These are phyloP conservation scores for Hericium rajendrae DNA, from an alignment of 768 basidiomycete genomes.

Conservation along the genomic window DNA sequence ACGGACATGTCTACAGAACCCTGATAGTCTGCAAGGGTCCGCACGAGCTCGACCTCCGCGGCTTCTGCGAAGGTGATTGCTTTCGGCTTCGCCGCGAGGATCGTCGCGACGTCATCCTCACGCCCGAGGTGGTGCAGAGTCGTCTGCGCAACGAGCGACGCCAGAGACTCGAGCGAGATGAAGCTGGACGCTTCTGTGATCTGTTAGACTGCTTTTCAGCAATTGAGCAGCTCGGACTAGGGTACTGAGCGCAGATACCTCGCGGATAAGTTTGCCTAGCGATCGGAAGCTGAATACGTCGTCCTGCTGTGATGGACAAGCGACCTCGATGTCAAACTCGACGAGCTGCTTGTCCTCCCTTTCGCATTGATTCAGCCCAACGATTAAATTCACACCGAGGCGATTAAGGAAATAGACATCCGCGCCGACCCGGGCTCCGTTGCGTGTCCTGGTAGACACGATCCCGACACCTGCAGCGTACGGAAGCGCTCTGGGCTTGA, in stretches of 20 bases:
- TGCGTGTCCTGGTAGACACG: constrained; percentile 24
- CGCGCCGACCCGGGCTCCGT: constrained; percentile 7
- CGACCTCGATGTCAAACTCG: constrained; percentile 37
- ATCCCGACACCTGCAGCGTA: constrained; percentile 38
- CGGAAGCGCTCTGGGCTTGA: constrained; percentile 41
- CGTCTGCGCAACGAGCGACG: constrained; percentile 41
- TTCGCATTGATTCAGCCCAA: constrained; percentile 65
- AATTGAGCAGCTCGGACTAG: neutral
- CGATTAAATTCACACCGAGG: constrained; percentile 42
- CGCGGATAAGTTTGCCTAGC: constrained; percentile 26
- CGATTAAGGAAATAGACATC: constrained; percentile 23
- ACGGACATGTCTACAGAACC: no score
- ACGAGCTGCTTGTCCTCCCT: constrained; percentile 55
- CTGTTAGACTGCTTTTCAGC: constrained; percentile 23
- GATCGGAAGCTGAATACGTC: constrained; percentile 30
- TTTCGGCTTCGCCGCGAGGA: constrained; percentile 62
- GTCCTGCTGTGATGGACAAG: constrained; percentile 6
- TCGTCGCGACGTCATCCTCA: constrained; percentile 26
- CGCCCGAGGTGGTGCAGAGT: constrained; percentile 27
- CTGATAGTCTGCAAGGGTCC: constrained; percentile 31
- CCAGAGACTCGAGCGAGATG: constrained; percentile 64
- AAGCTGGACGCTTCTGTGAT: constrained; percentile 38
- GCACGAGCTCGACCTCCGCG: constrained; percentile 52
- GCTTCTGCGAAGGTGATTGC: constrained; percentile 61
- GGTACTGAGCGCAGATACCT: constrained; percentile 20